Base-by-base conservation (phyloP, 441 rosid species). In the Brassica hybrid region DNA sequence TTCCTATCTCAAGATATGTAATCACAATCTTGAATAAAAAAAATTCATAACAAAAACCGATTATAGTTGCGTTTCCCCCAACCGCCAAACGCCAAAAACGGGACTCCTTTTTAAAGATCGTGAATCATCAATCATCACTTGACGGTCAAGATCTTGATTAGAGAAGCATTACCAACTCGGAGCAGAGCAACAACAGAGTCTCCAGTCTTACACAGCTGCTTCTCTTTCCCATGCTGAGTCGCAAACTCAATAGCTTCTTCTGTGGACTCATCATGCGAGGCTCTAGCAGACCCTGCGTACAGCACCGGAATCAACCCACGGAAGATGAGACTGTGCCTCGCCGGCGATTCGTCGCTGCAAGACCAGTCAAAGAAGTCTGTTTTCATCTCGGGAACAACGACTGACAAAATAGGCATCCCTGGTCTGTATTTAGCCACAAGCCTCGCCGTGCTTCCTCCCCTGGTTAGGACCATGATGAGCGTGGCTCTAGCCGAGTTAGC, bases 361-460 rank as follows among this genome's bases (percentile, higher is more conserved):
- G 94, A 85, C 99, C 99, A 93, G 66, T 91, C 98, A 45, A 95
- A 95, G 12, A 83, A 85, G 80, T 95, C 97, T 0, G 93, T 91
- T 82, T 86, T 85, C 60, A 95, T 86, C 84, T 89, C 92, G 0
- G 99, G 97, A 18, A 95, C 98, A 34, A 95, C 96, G 48, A 89
- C 98, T 0, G 99, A 95, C 59, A 95, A 79, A 21, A 91, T 91
- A 3, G 98, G 99, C 86, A 86, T 84, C 43, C 85, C 93, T 10
- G 99, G 98, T 83, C 98, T 85, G 90, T 94, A 93, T 83, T 94
- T 94, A n/a, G n/a, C n/a, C n/a, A n/a, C n/a, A n/a, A n/a, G n/a
- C n/a, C n/a, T n/a, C n/a, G n/a, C n/a, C n/a, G n/a, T n/a, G n/a
- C n/a, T 90, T 65, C 99, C 99, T 74, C 99, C 99, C 72, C 98